Percentiles rank a stretch among this genome's conserved stretches.
phyloP scores from a whole-genome alignment of 306 rosid genomes.

The Begonia loranthoides region DNA sequence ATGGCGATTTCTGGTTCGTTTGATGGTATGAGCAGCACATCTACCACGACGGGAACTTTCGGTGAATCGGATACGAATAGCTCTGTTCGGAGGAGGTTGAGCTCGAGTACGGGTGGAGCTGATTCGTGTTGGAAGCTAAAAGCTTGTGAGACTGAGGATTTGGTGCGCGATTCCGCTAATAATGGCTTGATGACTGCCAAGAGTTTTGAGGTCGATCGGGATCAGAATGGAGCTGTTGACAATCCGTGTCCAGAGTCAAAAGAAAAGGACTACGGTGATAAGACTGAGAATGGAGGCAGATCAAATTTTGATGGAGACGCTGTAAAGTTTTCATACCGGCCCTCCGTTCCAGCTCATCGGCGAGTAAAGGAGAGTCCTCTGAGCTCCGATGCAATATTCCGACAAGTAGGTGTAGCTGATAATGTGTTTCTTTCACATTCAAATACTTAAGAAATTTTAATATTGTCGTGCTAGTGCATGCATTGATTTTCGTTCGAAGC shows the following conservation, averaged over 20 bases:
- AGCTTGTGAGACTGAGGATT: slow-evolving; percentile 14
- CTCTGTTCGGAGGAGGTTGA: slow-evolving; percentile 34
- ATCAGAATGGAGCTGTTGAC: slow-evolving; percentile 18
- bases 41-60: slow-evolving; percentile 3
- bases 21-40: slow-evolving; percentile 15
- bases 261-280: slow-evolving; percentile 12
- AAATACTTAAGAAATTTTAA: too few species aligned
- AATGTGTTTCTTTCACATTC: too few species aligned
- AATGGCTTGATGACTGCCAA: slow-evolving; percentile 16
- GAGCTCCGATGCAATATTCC: slow-evolving; percentile 74
- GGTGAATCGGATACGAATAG: slow-evolving; percentile 31
- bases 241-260: slow-evolving; percentile 2
- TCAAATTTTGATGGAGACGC: slow-evolving; percentile 15
- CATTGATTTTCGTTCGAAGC: too few species aligned
- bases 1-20: slow-evolving; percentile 51
- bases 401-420: slow-evolving; percentile 34
- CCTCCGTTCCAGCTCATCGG: slow-evolving; percentile 75
- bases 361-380: slow-evolving; percentile 73
- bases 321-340: slow-evolving; percentile 35
- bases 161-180: slow-evolving; percentile 13
- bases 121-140: slow-evolving; percentile 15
- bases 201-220: slow-evolving; percentile 16
- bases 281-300: slow-evolving; percentile 9
- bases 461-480: too few species aligned
- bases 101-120: slow-evolving; percentile 5